phyloP scores from a whole-genome alignment of 2,329 filamentous ascomycete species.

The Fusarium keratoplasticum region DNA sequence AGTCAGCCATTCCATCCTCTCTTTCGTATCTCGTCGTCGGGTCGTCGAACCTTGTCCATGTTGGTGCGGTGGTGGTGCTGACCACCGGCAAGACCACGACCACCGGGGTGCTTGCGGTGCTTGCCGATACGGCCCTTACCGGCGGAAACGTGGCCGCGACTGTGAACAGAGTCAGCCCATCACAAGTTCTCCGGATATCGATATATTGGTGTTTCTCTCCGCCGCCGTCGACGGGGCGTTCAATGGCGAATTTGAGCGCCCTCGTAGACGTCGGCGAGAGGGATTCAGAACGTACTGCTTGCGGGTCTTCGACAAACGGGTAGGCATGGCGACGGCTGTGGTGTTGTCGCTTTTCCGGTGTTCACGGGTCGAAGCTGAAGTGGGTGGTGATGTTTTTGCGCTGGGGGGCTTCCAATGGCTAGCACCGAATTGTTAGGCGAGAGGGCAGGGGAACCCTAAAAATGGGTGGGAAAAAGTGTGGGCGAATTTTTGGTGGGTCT shows the following conservation, averaged over 20 bases:
- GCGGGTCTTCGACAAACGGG: slow-evolving; percentile 79
- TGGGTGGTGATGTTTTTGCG: slow-evolving; percentile 55
- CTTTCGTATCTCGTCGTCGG: slow-evolving; percentile 49
- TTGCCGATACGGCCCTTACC: slow-evolving; percentile 99
- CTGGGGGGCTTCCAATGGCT: slow-evolving; percentile 45
- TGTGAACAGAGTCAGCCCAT: slow-evolving; percentile 55
- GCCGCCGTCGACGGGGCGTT: slow-evolving; percentile 34
- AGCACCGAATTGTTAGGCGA: slow-evolving; percentile 52
- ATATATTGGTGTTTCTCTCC: slow-evolving; percentile 1
- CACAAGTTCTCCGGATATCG: slow-evolving; percentile 17
- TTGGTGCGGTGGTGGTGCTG: slow-evolving; percentile 82
- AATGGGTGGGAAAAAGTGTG: slow-evolving; percentile 16
- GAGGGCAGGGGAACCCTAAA: slow-evolving; percentile 58
- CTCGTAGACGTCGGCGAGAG: slow-evolving; percentile 35
- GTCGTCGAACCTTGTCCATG: slow-evolving; percentile 81
- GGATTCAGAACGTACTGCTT: slow-evolving; percentile 73
- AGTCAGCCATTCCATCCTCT: slow-evolving; percentile 44
- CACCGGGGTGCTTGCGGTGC: slow-evolving; percentile 92
- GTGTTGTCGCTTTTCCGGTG: slow-evolving; percentile 58
- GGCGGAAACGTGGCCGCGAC: slow-evolving; percentile 97
- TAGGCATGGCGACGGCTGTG: slow-evolving; percentile 74
- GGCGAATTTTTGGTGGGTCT: slow-evolving; percentile 14
- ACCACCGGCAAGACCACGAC: slow-evolving; percentile 94
- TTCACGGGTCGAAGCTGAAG: slow-evolving; percentile 50
- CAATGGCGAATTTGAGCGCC: slow-evolving; percentile 32